Conservation (phyloP, 1,139 yeast species). For the Lodderomyces oxycetoniae region DNA sequence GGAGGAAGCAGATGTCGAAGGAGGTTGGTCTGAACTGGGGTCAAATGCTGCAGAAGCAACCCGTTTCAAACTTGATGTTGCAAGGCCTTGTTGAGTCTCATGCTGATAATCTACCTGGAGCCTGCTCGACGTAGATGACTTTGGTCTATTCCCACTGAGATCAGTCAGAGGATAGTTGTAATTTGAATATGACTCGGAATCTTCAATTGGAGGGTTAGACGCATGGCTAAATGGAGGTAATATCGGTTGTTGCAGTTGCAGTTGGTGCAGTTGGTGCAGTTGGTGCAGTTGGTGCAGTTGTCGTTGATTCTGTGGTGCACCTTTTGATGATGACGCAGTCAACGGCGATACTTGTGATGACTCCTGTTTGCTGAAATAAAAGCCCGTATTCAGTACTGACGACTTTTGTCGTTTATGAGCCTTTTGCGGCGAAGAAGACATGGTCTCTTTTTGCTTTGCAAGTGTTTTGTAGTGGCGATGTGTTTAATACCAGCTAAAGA, state of each 20-base stretch:
- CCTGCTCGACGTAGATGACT: background rate
- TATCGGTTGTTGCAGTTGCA: slow-evolving; percentile 1
- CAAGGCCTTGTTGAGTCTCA: background rate
- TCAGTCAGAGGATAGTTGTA: background rate
- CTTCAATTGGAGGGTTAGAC: slow-evolving; percentile 4
- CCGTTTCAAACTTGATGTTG: slow-evolving; percentile 13
- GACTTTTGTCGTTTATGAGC: slow-evolving; percentile 43
- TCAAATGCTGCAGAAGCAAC: slow-evolving; percentile 12
- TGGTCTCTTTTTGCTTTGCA: too few relatives aligned
- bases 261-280: slow-evolving; percentile 1
- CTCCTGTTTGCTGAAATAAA: slow-evolving; percentile 18
- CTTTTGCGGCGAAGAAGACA: slow-evolving; percentile 17
- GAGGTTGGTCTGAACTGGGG: slow-evolving; percentile 2
- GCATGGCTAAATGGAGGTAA: slow-evolving; percentile 2
- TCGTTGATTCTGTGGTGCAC: slow-evolving; percentile 1
- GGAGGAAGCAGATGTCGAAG: background rate
- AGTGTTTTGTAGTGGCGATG: too few relatives aligned
- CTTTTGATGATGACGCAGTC: too few relatives aligned
- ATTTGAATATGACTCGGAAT: background rate
- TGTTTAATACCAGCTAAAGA: too few relatives aligned
- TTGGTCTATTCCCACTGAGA: background rate
- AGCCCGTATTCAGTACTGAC: slow-evolving; percentile 34
- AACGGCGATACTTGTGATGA: too few relatives aligned
- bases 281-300: slow-evolving; percentile 4
- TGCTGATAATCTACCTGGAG: background rate